These are phyloP conservation scores for Cichorium intybus DNA, from an alignment of 140 eudicot genomes.

Conservation along the genomic window DNA sequence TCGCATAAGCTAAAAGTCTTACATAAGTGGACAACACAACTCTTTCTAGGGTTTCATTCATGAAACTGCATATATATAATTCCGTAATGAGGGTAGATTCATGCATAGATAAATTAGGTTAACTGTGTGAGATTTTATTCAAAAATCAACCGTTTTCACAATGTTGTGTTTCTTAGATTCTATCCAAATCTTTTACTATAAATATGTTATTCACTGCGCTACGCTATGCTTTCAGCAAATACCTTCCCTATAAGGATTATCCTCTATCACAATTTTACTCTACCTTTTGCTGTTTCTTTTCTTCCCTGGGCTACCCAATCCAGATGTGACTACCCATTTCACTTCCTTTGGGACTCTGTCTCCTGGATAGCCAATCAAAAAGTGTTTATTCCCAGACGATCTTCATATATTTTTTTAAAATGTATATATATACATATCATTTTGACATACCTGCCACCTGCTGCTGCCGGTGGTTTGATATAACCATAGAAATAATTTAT, in stretches of 20 bases:
- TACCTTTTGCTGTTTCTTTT: not conserved
- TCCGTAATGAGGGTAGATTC: not conserved
- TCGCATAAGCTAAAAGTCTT: not conserved
- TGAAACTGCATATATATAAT: not conserved
- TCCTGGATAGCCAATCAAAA: not conserved
- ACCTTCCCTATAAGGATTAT: not conserved
- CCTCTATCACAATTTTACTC: constrained; percentile 13
- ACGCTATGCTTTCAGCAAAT: not conserved
- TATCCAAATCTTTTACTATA: not conserved
- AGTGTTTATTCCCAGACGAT: not conserved
- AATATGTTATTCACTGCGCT: not conserved
- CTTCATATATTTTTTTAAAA: not conserved
- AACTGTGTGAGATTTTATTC: too few relatives aligned
- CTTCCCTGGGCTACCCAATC: constrained; percentile 9
- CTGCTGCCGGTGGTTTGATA: not conserved
- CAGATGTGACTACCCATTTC: not conserved
- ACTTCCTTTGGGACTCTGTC: not conserved
- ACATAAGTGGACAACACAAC: not conserved
- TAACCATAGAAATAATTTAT: not conserved
- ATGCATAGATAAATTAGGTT: not conserved
- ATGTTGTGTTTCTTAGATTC: not conserved
- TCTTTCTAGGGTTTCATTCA: not conserved
- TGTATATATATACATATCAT: too few relatives aligned
- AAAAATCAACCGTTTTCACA: too few relatives aligned
- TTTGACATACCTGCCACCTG: not conserved